phyloP scores from a whole-genome alignment of 2,329 filamentous ascomycete species.

The Colletotrichum sp. region DNA sequence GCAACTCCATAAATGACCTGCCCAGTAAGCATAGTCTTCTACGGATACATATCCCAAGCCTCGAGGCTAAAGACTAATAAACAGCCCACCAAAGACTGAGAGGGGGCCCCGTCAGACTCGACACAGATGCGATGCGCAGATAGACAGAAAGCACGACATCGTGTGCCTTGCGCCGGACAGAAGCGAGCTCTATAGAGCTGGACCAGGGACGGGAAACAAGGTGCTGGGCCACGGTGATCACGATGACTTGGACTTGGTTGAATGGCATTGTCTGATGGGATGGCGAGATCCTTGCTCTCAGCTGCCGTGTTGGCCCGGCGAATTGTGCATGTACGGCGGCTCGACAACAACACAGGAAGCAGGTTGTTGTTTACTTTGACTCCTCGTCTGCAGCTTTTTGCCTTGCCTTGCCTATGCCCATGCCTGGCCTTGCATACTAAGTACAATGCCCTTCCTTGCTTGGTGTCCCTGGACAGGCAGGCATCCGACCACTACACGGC shows the following conservation, averaged over 20 bases:
- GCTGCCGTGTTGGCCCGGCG: constrained; percentile 18
- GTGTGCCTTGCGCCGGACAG: not conserved
- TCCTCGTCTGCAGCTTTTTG: not conserved
- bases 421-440: not conserved
- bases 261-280: not conserved
- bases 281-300: constrained; percentile 7
- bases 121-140: not conserved
- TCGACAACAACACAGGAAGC: constrained; percentile 8
- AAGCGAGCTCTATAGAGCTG: not conserved
- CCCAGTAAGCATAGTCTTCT: not conserved
- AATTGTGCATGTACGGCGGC: not conserved
- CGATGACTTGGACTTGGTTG: not conserved
- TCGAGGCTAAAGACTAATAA: not conserved
- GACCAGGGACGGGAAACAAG: not conserved
- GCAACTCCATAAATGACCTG: not conserved
- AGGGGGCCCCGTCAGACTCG: not conserved
- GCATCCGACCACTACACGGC: not conserved
- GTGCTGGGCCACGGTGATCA: not conserved
- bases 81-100: not conserved
- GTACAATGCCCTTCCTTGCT: not conserved
- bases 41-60: not conserved
- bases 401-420: not conserved
- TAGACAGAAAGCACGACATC: constrained; percentile 17
- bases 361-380: constrained; percentile 3
- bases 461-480: not conserved